Percentiles rank a stretch among this genome's conserved stretches.
Conservation (phyloP, 75 land plant genomes). For the Adiantum capillusveneris region DNA sequence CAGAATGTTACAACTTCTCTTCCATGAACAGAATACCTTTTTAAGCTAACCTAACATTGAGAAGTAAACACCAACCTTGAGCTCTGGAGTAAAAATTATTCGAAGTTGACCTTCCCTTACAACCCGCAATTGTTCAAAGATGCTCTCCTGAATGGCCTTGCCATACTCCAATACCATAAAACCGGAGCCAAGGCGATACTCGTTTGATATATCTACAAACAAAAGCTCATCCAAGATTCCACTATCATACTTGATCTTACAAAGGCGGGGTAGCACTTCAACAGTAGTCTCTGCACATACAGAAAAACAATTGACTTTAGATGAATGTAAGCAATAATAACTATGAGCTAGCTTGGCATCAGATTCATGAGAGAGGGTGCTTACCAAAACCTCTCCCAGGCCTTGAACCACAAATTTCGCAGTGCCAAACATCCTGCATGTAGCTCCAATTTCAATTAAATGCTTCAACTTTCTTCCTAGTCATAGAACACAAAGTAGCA, state of each 20-base stretch:
- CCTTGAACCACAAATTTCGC: slow-evolving; percentile 86
- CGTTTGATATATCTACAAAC: slow-evolving; percentile 44
- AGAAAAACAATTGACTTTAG: not conserved
- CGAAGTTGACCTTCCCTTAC: slow-evolving; percentile 48
- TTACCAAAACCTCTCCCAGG: slow-evolving; percentile 96
- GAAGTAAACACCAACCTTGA: slow-evolving; percentile 38
- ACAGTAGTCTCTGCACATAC: slow-evolving; percentile 71
- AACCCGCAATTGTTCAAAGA: slow-evolving; percentile 47
- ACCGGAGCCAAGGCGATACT: slow-evolving; percentile 35
- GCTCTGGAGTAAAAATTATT: slow-evolving; percentile 36
- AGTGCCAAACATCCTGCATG: slow-evolving; percentile 88
- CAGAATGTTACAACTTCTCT: not conserved
- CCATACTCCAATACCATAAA: slow-evolving; percentile 50
- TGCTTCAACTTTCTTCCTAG: too few relatives aligned
- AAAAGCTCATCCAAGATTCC: slow-evolving; percentile 50
- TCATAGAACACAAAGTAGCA: too few relatives aligned
- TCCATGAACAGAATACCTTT: not conserved
- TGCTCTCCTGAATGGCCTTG: slow-evolving; percentile 54
- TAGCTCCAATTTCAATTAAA: too few relatives aligned
- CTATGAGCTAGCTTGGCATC: too few relatives aligned
- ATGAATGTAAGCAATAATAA: too few relatives aligned
- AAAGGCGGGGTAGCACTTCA: slow-evolving; percentile 78
- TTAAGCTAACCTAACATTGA: slow-evolving; percentile 4
- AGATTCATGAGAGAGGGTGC: slow-evolving; percentile 4
- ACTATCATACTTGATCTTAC: slow-evolving; percentile 57